A percentile compares a stretch with the other conserved stretches of the same genome.
phyloP scores from a whole-genome alignment of 2,329 filamentous ascomycete genomes.

The Pseudonectria buxi region DNA sequence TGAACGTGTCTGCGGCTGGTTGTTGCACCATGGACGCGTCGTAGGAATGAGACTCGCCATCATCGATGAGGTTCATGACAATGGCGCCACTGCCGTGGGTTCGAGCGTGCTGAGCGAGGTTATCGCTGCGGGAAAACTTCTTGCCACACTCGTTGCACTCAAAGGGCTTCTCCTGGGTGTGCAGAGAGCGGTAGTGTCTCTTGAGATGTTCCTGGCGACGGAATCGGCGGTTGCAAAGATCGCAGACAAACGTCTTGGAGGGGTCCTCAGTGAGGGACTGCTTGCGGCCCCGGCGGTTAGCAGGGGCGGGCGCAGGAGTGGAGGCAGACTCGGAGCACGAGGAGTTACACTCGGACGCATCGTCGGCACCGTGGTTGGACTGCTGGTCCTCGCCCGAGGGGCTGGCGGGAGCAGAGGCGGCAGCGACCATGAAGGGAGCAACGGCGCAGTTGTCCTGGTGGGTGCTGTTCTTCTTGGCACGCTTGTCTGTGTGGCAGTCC shows the following conservation, averaged over 20 bases:
- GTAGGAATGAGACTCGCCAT: slow-evolving; percentile 47
- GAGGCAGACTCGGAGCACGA: slow-evolving; percentile 40
- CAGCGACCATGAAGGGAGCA: slow-evolving; percentile 38
- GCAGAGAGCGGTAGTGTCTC: slow-evolving; percentile 95
- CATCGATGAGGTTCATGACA: slow-evolving; percentile 81
- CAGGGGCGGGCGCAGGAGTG: slow-evolving; percentile 46
- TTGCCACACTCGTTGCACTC: slow-evolving; percentile 97
- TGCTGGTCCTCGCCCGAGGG: slow-evolving; percentile 31
- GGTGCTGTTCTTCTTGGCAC: slow-evolving; percentile 42
- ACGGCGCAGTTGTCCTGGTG: slow-evolving; percentile 37
- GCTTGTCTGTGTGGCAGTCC: slow-evolving; percentile 50
- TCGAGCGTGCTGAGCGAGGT: slow-evolving; percentile 89
- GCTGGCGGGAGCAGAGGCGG: slow-evolving; percentile 25
- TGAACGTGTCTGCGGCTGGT: slow-evolving; percentile 53
- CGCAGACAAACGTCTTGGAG: slow-evolving; percentile 96
- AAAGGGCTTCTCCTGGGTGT: slow-evolving; percentile 98
- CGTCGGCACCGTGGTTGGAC: slow-evolving; percentile 29
- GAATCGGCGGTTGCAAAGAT: slow-evolving; percentile 94
- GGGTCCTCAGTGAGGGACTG: slow-evolving; percentile 97
- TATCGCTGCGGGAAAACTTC: slow-evolving; percentile 98
- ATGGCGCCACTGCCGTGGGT: slow-evolving; percentile 89
- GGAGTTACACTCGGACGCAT: slow-evolving; percentile 32
- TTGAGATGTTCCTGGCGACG: slow-evolving; percentile 97
- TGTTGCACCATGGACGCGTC: slow-evolving; percentile 37
- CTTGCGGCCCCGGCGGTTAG: slow-evolving; percentile 92